Evolutionary conservation across 2,329 filamentous ascomycete genomes (phyloP).

Genomic region (Verticillium klebahnii): DNA sequence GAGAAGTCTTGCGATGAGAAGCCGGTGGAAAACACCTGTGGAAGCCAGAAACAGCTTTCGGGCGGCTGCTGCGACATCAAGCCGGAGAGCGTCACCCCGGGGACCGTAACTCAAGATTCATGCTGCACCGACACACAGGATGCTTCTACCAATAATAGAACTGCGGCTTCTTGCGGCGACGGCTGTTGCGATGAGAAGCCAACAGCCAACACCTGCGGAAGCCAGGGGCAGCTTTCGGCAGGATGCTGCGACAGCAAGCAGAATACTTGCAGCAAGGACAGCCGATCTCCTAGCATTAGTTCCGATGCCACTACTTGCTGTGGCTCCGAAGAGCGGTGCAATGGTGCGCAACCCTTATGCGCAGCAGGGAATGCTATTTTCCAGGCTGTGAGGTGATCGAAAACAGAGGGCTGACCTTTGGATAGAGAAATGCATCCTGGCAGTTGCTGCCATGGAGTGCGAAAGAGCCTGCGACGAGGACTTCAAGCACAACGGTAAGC

Average conservation of each 20-base stretch:
- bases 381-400: too few relatives aligned
- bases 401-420: neutral
- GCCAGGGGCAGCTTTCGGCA: neutral
- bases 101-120: too few relatives aligned
- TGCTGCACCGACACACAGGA: neutral
- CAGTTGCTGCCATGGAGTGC: constrained; percentile 24
- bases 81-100: neutral
- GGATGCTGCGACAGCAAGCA: neutral
- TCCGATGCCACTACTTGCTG: constrained; percentile 13
- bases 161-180: neutral
- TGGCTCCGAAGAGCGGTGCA: constrained; percentile 10
- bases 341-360: neutral
- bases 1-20: neutral
- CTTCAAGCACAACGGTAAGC: constrained; percentile 17
- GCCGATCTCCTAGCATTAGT: neutral
- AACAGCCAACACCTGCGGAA: neutral
- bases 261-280: constrained; percentile 2
- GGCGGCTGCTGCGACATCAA: neutral
- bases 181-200: neutral
- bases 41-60: neutral
- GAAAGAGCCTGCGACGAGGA: constrained; percentile 22
- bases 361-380: neutral
- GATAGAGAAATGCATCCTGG: constrained; percentile 25
- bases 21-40: neutral
- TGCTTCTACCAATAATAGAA: neutral